These are phyloP conservation scores for Coemansia sp. DNA, from an alignment of 192 early-diverging fungal genomes.

Conservation along the genomic window DNA sequence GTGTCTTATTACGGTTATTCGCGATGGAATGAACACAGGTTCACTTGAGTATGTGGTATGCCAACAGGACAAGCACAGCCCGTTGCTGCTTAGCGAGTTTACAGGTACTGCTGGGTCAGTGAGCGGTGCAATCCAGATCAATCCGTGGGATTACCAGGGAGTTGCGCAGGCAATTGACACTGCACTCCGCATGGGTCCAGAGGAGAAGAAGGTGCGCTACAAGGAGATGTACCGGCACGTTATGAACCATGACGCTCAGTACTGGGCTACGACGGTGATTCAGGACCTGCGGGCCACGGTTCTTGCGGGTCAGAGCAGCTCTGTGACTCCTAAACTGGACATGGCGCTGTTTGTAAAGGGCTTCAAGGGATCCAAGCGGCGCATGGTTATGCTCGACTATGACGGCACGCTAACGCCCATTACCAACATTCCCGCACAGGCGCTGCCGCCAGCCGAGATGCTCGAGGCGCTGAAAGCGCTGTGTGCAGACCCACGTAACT, in stretches of 20 bases:
- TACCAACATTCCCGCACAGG: constrained; percentile 75
- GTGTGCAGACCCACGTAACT: constrained; percentile 75
- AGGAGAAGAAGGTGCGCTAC: constrained; percentile 61
- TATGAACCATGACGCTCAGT: constrained; percentile 73
- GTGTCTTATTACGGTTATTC: constrained; percentile 84
- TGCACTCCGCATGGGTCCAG: constrained; percentile 73
- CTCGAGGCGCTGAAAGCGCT: constrained; percentile 69
- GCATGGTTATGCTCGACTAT: constrained; percentile 93
- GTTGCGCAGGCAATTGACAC: constrained; percentile 88
- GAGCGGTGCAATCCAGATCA: constrained; percentile 80
- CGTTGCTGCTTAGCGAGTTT: constrained; percentile 93
- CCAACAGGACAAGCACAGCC: constrained; percentile 81
- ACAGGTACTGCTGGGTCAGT: constrained; percentile 93
- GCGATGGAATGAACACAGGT: constrained; percentile 98
- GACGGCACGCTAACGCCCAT: constrained; percentile 96
- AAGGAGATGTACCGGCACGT: constrained; percentile 80
- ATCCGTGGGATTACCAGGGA: constrained; percentile 93
- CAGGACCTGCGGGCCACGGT: constrained; percentile 65
- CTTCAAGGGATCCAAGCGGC: constrained; percentile 58
- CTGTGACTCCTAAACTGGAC: constrained; percentile 32
- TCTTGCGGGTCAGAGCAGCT: constrained; percentile 37
- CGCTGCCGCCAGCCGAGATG: constrained; percentile 80
- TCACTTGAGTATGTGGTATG: constrained; percentile 92
- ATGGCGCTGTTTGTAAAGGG: constrained; percentile 20
- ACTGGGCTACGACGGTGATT: constrained; percentile 85